Conservation (phyloP, 148 eudicot genomes). For the Vaccinium macrocarpon region DNA sequence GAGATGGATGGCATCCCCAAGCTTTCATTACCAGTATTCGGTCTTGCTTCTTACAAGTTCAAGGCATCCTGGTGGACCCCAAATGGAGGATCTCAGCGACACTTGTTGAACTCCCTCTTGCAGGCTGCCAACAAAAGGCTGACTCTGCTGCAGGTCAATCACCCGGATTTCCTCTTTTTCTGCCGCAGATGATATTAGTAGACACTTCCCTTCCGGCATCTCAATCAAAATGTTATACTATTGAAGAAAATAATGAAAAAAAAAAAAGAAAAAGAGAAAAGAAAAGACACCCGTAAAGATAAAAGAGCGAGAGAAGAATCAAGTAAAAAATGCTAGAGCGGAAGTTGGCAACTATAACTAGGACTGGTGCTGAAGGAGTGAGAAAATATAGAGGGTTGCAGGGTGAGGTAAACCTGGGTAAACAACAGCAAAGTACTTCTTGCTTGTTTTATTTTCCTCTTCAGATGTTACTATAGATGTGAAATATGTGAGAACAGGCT, state of each 20-base stretch:
- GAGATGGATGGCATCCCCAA: conserved; percentile 61
- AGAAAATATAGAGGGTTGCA: neutral
- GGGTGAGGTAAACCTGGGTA: neutral
- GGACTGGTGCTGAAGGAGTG: neutral
- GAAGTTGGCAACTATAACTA: neutral
- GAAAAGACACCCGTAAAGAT: neutral
- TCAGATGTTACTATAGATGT: neutral
- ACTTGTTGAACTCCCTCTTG: conserved; percentile 44
- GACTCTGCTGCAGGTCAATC: conserved; percentile 56
- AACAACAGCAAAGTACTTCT: neutral
- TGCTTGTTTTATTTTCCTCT: neutral
- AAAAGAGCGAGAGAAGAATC: too few species aligned
- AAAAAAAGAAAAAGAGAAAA: neutral
- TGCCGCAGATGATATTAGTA: conserved; percentile 44
- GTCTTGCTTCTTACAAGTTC: conserved; percentile 80
- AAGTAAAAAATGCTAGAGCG: neutral
- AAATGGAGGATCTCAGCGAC: conserved; percentile 40
- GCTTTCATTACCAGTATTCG: conserved; percentile 67
- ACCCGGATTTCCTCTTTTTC: conserved; percentile 85
- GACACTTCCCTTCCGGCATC: neutral
- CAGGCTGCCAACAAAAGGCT: conserved; percentile 70
- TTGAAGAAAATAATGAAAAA: conserved; percentile 11
- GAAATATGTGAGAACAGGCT: conserved; percentile 22
- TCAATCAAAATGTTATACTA: neutral
- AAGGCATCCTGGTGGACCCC: conserved; percentile 67